Conservation (phyloP, 495 filamentous ascomycete species). For the Aspergillus affinis region DNA sequence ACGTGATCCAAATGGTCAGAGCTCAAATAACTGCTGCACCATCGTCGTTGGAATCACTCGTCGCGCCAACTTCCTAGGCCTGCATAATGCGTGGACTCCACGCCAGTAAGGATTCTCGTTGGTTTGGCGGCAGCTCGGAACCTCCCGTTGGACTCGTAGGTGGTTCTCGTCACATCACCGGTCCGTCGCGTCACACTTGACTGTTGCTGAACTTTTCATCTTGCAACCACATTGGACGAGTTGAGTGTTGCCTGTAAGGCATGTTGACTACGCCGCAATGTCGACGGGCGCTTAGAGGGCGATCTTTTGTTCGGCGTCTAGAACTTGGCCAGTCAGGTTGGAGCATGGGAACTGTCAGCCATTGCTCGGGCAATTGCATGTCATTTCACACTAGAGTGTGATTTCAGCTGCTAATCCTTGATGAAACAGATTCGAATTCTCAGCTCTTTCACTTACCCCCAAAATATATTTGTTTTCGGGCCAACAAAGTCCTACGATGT, state of each 20-base stretch:
- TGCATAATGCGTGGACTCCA: slow-evolving; percentile 10
- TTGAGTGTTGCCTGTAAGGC: neutral
- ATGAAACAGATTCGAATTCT: neutral
- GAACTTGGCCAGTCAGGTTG: neutral
- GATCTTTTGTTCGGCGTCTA: neutral
- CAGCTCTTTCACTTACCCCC: neutral
- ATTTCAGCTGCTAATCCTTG: neutral
- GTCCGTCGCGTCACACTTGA: slow-evolving; percentile 14
- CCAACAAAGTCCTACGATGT: too few species aligned
- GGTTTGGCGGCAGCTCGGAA: slow-evolving; percentile 16
- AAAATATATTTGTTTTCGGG: neutral
- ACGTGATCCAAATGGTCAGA: slow-evolving; percentile 7
- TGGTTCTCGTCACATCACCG: slow-evolving; percentile 19
- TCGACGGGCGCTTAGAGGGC: neutral
- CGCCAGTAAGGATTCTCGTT: slow-evolving; percentile 11
- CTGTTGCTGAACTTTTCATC: slow-evolving; percentile 10
- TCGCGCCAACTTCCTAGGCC: slow-evolving; percentile 3
- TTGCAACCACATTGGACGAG: slow-evolving; percentile 11
- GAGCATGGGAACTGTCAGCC: neutral
- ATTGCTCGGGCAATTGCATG: neutral
- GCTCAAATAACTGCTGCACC: neutral
- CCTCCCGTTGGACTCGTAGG: slow-evolving; percentile 12
- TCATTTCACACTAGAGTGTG: neutral
- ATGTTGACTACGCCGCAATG: slow-evolving; percentile 8
- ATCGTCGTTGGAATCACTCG: slow-evolving; percentile 9